phyloP scores from a whole-genome alignment of 129 eudicot genomes.

The Saposhnikovia divaricata region DNA sequence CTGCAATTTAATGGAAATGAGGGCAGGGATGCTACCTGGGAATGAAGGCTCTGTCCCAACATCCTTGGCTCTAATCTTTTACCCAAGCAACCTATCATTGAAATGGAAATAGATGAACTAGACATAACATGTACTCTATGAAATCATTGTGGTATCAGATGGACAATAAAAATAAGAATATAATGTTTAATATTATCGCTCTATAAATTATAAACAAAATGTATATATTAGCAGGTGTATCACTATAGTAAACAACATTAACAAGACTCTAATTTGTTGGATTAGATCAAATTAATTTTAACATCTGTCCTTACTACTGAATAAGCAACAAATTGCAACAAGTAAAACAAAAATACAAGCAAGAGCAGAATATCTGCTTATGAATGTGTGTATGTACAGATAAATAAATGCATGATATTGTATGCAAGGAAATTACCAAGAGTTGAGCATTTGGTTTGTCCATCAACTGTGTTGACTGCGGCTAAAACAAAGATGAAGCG shows the following conservation, averaged over 20 bases:
- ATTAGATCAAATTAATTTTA: neutral
- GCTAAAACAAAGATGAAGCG: slow-evolving; percentile 67
- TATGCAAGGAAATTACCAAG: slow-evolving; percentile 29
- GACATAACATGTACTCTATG: neutral
- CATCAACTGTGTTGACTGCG: slow-evolving; percentile 64
- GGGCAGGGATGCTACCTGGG: slow-evolving; percentile 44
- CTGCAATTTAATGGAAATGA: neutral
- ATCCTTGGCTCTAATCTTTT: slow-evolving; percentile 56
- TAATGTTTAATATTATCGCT: no score
- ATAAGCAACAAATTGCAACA: no score
- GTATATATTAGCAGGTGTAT: no score
- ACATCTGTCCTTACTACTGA: no score
- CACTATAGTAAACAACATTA: no score
- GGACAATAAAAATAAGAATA: neutral
- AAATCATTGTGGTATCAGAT: neutral
- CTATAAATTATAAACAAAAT: no score
- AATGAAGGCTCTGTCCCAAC: slow-evolving; percentile 37
- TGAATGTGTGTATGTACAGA: neutral
- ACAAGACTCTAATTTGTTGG: no score
- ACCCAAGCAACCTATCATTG: slow-evolving; percentile 66
- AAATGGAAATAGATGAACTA: neutral
- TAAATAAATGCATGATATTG: neutral
- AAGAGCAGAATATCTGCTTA: neutral
- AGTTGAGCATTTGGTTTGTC: slow-evolving; percentile 51
- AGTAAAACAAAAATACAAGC: no score